Evolutionary conservation across 495 filamentous ascomycete genomes (phyloP), one percentile per base, ranked within the genome.

Genomic region (Emericellopsis terricola): DNA sequence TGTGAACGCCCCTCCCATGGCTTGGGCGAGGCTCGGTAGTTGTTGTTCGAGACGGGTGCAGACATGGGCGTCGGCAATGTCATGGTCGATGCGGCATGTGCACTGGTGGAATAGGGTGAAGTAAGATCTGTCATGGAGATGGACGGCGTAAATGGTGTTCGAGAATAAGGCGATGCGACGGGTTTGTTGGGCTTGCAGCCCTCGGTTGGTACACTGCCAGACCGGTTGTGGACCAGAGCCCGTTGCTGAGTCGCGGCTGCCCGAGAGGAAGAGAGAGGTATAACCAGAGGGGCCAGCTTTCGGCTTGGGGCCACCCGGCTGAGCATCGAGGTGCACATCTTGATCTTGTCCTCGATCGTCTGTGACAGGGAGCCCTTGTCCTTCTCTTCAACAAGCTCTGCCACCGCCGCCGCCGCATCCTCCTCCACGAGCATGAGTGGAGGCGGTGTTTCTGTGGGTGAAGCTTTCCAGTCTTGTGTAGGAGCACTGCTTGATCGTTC

Each of bases 401-500:
- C 31, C n/a, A n/a, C n/a, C n/a, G n/a, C n/a, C n/a, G n/a, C n/a
- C n/a, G n/a, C n/a, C n/a, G n/a, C n/a, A n/a, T n/a, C n/a, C n/a
- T n/a, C n/a, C n/a, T 26, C 23, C 23, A 26, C 11, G 23, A 6
- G 23, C 23, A 26, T 6, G 23, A 26, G 11, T 26, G 23, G 11
- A 6, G 23, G 11, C 6, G 11, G 23, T 26, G 23, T 6, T 26
- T 6, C 6, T 5, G 56, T 49, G 34, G 58, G 53, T 24, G 56
- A 50, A 29, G 60, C 58, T 62, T 63, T 66, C 28, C 51, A 55
- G 33, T 46, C 49, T 20, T 28, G 36, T 33, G 59, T 68, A 18
- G 75, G 73, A 24, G 72, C 69, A 49, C 73, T 78, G 40, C 64
- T 69, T 23, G 74, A 78, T 41, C 76, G 61, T 51, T 77, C 73